Percentiles rank a stretch among this genome's conserved stretches.
Evolutionary conservation across 2,329 filamentous ascomycete genomes (phyloP).

Genomic region (Aspergillus sp.): DNA sequence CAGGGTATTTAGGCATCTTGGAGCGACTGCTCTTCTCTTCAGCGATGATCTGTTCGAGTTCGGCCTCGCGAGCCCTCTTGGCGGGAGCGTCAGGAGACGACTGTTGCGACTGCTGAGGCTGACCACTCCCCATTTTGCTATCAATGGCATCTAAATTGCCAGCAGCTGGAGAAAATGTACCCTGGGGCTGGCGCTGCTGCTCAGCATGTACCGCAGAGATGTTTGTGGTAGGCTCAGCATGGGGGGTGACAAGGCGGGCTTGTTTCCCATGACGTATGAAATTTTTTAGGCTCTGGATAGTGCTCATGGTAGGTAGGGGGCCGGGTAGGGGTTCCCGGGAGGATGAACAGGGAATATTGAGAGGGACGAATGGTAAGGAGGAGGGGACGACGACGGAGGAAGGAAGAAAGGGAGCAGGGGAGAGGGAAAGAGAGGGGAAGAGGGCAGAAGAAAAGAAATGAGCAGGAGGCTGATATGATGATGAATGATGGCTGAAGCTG

Average conservation of each 20-base stretch:
- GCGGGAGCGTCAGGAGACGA: slow-evolving; percentile 54
- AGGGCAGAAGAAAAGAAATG: slow-evolving; percentile 5
- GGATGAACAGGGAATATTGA: slow-evolving; percentile 7
- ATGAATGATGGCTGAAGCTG: slow-evolving; percentile 12
- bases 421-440: slow-evolving; percentile 11
- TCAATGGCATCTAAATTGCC: slow-evolving; percentile 66
- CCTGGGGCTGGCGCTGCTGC: slow-evolving; percentile 59
- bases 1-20: slow-evolving; percentile 85
- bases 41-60: slow-evolving; percentile 82
- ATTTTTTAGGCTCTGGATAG: slow-evolving; percentile 95
- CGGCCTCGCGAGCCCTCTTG: slow-evolving; percentile 56
- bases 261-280: slow-evolving; percentile 98
- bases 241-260: slow-evolving; percentile 70
- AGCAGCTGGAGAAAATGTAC: slow-evolving; percentile 54
- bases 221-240: slow-evolving; percentile 65
- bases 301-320: slow-evolving; percentile 57
- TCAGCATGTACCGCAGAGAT: slow-evolving; percentile 68
- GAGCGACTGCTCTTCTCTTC: slow-evolving; percentile 86
- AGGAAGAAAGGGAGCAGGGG: neutral
- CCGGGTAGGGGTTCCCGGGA: slow-evolving; percentile 9
- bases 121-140: slow-evolving; percentile 65
- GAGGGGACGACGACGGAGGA: neutral
- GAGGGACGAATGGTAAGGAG: neutral
- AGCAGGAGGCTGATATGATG: slow-evolving; percentile 10
- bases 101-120: slow-evolving; percentile 56